phyloP scores from a whole-genome alignment of 352 stramenopile genomes.

The Labyrinthula sp. region DNA sequence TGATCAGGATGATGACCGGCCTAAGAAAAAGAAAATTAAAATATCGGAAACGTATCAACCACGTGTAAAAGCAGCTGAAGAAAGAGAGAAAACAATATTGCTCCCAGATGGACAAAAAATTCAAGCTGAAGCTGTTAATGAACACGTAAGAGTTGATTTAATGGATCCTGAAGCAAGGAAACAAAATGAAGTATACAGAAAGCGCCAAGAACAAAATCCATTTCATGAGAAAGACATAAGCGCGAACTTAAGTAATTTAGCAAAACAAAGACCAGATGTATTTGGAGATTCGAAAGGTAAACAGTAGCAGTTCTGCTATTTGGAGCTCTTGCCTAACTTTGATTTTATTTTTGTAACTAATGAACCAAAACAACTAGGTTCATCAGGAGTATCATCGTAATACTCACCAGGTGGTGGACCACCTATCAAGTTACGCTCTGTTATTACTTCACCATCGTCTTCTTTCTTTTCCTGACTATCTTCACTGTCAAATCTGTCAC shows the following conservation, averaged over 20 bases:
- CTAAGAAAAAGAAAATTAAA: slow-evolving; percentile 32
- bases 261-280: slow-evolving; percentile 67
- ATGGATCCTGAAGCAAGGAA: slow-evolving; percentile 94
- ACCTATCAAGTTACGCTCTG: too few species aligned
- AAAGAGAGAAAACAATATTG: slow-evolving; percentile 41
- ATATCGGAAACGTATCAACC: slow-evolving; percentile 59
- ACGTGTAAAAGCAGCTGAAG: slow-evolving; percentile 34
- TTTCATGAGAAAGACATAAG: slow-evolving; percentile 81
- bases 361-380: too few species aligned
- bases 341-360: too few species aligned
- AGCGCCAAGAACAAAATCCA: slow-evolving; percentile 85
- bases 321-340: too few species aligned
- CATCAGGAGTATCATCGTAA: too few species aligned
- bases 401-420: too few species aligned
- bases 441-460: too few species aligned
- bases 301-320: too few species aligned
- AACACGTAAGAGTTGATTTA: slow-evolving; percentile 96
- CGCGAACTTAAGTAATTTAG: slow-evolving; percentile 70
- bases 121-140: slow-evolving; percentile 57
- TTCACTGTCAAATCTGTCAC: too few species aligned
- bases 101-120: slow-evolving; percentile 63
- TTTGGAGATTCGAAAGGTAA: too few species aligned
- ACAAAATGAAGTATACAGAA: slow-evolving; percentile 72
- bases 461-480: too few species aligned
- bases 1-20: slow-evolving; percentile 31